phyloP scores from a whole-genome alignment of 371 early-diverging fungal genomes.

The Mucor irregularis region DNA sequence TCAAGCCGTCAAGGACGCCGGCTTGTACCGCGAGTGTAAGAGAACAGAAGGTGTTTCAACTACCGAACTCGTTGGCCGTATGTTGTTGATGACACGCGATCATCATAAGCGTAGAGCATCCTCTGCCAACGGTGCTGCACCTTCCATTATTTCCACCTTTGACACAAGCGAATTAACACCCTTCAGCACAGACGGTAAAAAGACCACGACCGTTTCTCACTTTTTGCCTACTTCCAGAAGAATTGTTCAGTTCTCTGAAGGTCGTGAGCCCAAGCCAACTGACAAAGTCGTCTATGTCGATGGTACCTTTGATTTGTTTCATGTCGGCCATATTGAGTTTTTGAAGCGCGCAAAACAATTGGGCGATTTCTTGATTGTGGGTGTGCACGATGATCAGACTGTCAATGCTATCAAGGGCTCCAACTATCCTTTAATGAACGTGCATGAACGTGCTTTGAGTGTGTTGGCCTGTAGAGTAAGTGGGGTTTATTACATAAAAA shows the following conservation, averaged over 20 bases:
- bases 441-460: conserved; percentile 90
- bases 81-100: conserved; percentile 89
- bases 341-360: conserved; percentile 83
- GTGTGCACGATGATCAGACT: conserved; percentile 91
- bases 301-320: conserved; percentile 97
- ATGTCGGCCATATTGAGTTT: conserved; percentile 94
- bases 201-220: conserved; percentile 61
- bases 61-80: conserved; percentile 94
- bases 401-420: conserved; percentile 85
- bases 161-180: conserved; percentile 10
- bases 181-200: conserved; percentile 13
- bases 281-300: conserved; percentile 90
- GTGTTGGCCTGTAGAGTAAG: conserved; percentile 79
- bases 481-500: no score
- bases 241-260: conserved; percentile 88
- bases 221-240: conserved; percentile 86
- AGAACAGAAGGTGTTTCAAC: conserved; percentile 94
- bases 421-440: conserved; percentile 92
- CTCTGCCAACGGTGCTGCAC: background rate
- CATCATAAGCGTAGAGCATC: conserved; percentile 62
- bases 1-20: conserved; percentile 91
- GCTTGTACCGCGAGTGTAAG: conserved; percentile 90
- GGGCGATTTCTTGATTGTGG: conserved; percentile 92
- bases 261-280: conserved; percentile 67
- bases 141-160: conserved; percentile 3